Evolutionary conservation across 208 protist genomes (phyloP).

Genomic region (Leptomonas seymouri): DNA sequence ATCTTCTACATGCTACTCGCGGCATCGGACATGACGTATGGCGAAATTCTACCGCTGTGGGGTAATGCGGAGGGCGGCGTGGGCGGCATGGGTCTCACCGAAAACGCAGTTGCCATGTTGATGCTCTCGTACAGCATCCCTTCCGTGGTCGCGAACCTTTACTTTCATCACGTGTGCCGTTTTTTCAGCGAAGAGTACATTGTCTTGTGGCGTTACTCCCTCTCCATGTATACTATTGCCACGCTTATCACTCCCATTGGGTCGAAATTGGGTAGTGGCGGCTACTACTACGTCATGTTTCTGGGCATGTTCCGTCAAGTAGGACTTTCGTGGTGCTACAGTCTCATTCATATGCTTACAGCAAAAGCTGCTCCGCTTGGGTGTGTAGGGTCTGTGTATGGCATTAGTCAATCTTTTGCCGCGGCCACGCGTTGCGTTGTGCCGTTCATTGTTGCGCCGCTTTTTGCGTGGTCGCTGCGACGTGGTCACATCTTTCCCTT

Average conservation of each 20-base stretch:
- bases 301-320: constrained; percentile 42
- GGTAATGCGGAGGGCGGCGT: constrained; percentile 35
- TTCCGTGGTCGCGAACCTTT: constrained; percentile 50
- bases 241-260: constrained; percentile 27
- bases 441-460: constrained; percentile 41
- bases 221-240: constrained; percentile 14
- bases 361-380: constrained; percentile 46
- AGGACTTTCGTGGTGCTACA: constrained; percentile 45
- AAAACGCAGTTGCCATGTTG: constrained; percentile 41
- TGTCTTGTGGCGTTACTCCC: constrained; percentile 12
- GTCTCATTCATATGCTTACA: constrained; percentile 48
- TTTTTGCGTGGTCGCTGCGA: constrained; percentile 65
- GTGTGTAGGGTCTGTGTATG: constrained; percentile 52
- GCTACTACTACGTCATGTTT: constrained; percentile 42
- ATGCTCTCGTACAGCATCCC: constrained; percentile 45
- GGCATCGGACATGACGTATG: constrained; percentile 54
- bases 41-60: constrained; percentile 71
- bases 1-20: constrained; percentile 60
- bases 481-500: constrained; percentile 45
- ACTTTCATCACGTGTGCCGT: constrained; percentile 37
- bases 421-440: constrained; percentile 55
- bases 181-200: constrained; percentile 30
- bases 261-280: constrained; percentile 12
- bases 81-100: constrained; percentile 47
- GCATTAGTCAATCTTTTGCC: constrained; percentile 53